Evolutionary conservation across 257 asterid species (phyloP).

Genomic region (Nicotiana attenuata): DNA sequence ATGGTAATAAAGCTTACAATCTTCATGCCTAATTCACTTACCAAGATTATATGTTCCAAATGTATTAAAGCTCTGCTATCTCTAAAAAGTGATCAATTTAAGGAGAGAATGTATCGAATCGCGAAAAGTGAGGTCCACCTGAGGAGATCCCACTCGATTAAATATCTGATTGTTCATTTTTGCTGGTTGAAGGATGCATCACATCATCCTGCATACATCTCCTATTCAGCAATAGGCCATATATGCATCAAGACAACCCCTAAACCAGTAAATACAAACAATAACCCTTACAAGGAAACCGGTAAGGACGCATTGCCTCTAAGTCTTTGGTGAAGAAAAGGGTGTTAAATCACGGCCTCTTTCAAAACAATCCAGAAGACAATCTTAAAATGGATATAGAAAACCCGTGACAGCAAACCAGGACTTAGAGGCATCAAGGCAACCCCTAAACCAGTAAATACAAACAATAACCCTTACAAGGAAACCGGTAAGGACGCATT

Average conservation of each 20-base stretch:
- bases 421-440: no score
- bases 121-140: neutral
- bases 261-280: neutral
- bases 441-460: no score
- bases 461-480: no score
- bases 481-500: no score
- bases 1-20: neutral
- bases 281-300: neutral
- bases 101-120: neutral
- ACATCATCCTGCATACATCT: neutral
- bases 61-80: neutral
- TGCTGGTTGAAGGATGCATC: neutral
- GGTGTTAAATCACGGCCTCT: neutral
- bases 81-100: neutral
- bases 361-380: neutral
- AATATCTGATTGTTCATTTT: neutral
- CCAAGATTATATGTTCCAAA: neutral
- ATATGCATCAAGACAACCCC: neutral
- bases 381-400: neutral
- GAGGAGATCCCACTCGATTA: neutral
- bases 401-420: neutral
- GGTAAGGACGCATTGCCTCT: neutral
- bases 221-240: neutral
- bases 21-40: neutral
- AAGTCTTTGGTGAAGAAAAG: neutral